Conservation (phyloP, 805 yeast species). For the Yamadazyma philogaea region DNA sequence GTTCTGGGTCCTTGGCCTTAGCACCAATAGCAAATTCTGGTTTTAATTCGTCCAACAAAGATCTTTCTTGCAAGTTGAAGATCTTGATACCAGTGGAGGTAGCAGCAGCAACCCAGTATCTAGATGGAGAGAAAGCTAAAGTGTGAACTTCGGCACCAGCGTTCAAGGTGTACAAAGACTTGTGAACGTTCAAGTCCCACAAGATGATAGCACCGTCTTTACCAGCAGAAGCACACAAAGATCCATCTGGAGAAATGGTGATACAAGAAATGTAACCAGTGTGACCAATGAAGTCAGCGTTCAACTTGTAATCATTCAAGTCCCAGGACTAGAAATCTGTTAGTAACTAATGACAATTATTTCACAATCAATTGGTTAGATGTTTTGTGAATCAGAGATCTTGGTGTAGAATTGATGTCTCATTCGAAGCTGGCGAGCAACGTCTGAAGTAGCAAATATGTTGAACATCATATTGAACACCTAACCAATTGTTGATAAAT, state of each 20-base stretch:
- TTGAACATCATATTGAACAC: constrained; percentile 18
- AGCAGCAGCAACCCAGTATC: constrained; percentile 99
- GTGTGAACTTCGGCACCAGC: constrained; percentile 97
- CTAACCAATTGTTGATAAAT: background rate
- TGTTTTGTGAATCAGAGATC: constrained; percentile 79
- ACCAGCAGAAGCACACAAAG: constrained; percentile 99
- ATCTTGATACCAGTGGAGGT: constrained; percentile 96
- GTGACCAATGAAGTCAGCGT: constrained; percentile 98
- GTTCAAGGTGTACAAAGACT: constrained; percentile 86
- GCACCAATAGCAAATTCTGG: constrained; percentile 91
- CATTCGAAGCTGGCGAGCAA: constrained; percentile 67
- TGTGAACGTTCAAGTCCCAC: constrained; percentile 91
- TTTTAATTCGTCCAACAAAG: constrained; percentile 93
- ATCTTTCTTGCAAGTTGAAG: constrained; percentile 95
- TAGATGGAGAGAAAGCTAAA: constrained; percentile 99
- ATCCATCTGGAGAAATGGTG: constrained; percentile 99
- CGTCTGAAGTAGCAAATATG: constrained; percentile 99
- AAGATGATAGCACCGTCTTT: constrained; percentile 98
- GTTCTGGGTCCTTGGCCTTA: constrained; percentile 96
- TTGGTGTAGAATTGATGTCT: constrained; percentile 94
- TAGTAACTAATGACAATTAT: constrained; percentile 35
- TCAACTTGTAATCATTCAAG: constrained; percentile 74
- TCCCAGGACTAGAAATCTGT: constrained; percentile 82
- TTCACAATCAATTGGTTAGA: constrained; percentile 8
- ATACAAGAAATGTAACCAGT: constrained; percentile 96